Evolutionary conservation across 2,329 filamentous ascomycete species (phyloP).

Genomic region (Phialophora macrospora): DNA sequence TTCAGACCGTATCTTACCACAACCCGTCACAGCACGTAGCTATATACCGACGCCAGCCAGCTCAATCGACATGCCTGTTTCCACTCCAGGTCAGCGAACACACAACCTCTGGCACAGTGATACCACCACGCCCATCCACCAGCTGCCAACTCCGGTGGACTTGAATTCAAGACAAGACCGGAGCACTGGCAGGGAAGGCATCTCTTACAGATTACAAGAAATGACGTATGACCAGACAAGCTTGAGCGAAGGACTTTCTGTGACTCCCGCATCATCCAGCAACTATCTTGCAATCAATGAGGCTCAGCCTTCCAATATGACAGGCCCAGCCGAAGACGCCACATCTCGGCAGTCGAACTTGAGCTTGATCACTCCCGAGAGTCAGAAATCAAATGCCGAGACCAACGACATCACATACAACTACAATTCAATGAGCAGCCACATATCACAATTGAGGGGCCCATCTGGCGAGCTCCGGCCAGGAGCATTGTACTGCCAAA

Average conservation of each 20-base stretch:
- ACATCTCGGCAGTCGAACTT: slow-evolving; percentile 10
- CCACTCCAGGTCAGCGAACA: slow-evolving; percentile 14
- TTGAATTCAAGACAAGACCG: slow-evolving; percentile 28
- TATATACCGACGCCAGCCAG: slow-evolving; percentile 14
- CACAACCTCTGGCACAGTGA: slow-evolving; percentile 23
- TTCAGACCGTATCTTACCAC: slow-evolving; percentile 31
- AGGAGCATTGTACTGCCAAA: slow-evolving; percentile 29
- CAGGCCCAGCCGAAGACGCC: slow-evolving; percentile 1
- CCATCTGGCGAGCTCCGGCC: slow-evolving; percentile 24
- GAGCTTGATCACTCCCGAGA: slow-evolving; percentile 20
- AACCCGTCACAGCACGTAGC: slow-evolving; percentile 23
- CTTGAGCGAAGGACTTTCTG: slow-evolving; percentile 36
- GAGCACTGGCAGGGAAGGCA: slow-evolving; percentile 34
- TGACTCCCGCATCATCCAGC: slow-evolving; percentile 8
- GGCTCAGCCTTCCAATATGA: neutral
- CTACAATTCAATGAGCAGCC: slow-evolving; percentile 25
- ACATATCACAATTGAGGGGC: slow-evolving; percentile 22
- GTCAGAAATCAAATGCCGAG: slow-evolving; percentile 20
- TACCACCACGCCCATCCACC: slow-evolving; percentile 14
- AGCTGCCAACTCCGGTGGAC: slow-evolving; percentile 19
- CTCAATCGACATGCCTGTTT: slow-evolving; percentile 21
- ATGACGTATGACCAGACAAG: slow-evolving; percentile 43
- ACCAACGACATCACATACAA: slow-evolving; percentile 18
- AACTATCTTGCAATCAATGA: slow-evolving; percentile 21
- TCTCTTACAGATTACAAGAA: slow-evolving; percentile 40